A percentile compares a stretch with the other conserved stretches of the same genome.
phyloP scores from a whole-genome alignment of 306 rosid species.

The Ochetophila trinervis region DNA sequence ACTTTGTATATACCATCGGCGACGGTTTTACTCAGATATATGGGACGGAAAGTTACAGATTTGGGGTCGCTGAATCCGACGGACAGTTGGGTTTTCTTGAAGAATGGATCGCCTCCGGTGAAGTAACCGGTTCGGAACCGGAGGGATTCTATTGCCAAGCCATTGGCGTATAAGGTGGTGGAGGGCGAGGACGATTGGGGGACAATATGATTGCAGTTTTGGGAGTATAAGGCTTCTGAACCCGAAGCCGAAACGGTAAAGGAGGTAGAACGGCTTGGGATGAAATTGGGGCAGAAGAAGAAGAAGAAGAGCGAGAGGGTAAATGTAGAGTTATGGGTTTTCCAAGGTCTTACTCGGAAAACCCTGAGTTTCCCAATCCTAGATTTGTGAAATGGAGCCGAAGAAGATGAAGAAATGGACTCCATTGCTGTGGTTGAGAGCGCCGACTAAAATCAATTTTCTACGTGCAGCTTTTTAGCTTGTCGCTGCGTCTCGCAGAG shows the following conservation, averaged over 20 bases:
- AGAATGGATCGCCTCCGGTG: slow-evolving; percentile 54
- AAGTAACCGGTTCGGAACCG: slow-evolving; percentile 43
- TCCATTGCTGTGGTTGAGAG: slow-evolving; percentile 31
- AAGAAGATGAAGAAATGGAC: slow-evolving; percentile 19
- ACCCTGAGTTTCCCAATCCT: not conserved
- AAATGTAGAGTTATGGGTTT: slow-evolving; percentile 8
- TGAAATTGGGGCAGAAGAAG: slow-evolving; percentile 19
- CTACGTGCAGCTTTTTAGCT: not conserved
- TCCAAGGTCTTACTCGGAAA: slow-evolving; percentile 19
- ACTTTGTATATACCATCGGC: slow-evolving; percentile 34
- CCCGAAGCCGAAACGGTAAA: slow-evolving; percentile 3
- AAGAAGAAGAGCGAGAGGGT: slow-evolving; percentile 14
- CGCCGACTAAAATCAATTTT: not conserved
- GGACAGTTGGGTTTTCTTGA: slow-evolving; percentile 28
- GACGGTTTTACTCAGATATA: slow-evolving; percentile 20
- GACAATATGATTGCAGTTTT: slow-evolving; percentile 50
- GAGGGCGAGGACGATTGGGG: slow-evolving; percentile 28
- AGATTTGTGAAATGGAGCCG: slow-evolving; percentile 30
- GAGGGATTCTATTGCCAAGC: slow-evolving; percentile 16
- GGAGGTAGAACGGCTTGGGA: slow-evolving; percentile 8
- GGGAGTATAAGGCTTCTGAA: slow-evolving; percentile 30
- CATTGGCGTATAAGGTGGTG: slow-evolving; percentile 8
- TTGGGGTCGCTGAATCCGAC: not conserved
- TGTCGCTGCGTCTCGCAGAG: no score
- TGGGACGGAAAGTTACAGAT: slow-evolving; percentile 26